Percentiles rank a stretch among this genome's conserved stretches.
These are phyloP conservation scores for Pisolithus marmoratus DNA, from an alignment of 768 basidiomycete species.

Conservation along the genomic window DNA sequence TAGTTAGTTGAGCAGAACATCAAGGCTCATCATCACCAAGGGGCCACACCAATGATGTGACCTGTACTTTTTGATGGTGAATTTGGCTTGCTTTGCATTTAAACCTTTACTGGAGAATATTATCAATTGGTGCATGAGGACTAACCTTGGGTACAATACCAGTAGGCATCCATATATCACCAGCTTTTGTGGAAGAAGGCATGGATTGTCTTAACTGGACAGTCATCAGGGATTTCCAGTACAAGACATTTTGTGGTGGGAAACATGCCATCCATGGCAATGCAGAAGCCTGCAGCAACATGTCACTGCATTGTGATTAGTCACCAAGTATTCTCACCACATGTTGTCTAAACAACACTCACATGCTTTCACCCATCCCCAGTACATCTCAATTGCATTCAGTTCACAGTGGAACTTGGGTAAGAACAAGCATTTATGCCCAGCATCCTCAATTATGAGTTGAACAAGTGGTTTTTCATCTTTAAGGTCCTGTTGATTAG, in stretches of 20 bases:
- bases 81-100: too few species aligned
- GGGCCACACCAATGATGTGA: too few species aligned
- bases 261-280: conserved; percentile 19
- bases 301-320: too few species aligned
- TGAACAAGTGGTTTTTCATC: conserved; percentile 17
- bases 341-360: too few species aligned
- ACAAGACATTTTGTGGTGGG: conserved; percentile 17
- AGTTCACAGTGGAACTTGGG: conserved; percentile 15
- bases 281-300: conserved; percentile 20
- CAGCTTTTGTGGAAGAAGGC: conserved; percentile 6
- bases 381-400: conserved; percentile 9
- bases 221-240: conserved; percentile 16
- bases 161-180: conserved; percentile 10
- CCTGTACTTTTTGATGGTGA: too few species aligned
- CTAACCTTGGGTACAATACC: too few species aligned
- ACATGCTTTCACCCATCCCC: conserved; percentile 4
- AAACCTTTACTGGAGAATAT: too few species aligned
- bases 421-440: conserved; percentile 9
- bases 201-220: conserved; percentile 11
- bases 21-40: too few species aligned
- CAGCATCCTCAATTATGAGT: conserved; percentile 14
- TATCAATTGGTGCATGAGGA: too few species aligned
- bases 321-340: too few species aligned
- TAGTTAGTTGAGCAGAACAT: too few species aligned
- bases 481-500: conserved; percentile 14